Conservation (phyloP, 2,329 filamentous ascomycete species). For the Emergomyces pasteurianus region DNA sequence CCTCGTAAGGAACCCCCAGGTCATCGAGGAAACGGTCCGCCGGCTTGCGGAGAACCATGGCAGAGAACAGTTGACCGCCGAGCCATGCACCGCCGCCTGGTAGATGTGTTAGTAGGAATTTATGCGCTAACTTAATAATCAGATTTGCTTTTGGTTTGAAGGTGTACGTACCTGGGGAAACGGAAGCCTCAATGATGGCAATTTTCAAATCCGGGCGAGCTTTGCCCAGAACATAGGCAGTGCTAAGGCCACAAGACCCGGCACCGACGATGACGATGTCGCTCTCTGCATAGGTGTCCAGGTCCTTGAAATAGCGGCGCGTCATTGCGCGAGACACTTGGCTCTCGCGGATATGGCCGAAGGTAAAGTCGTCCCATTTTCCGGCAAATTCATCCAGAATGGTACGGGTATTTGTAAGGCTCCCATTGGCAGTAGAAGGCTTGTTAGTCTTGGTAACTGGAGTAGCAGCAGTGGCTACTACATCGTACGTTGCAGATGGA, state of each 20-base stretch:
- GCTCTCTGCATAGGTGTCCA: slow-evolving; percentile 80
- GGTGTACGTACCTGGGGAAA: slow-evolving; percentile 52
- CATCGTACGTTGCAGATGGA: slow-evolving; percentile 54
- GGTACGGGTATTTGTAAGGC: slow-evolving; percentile 36
- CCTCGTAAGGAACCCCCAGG: slow-evolving; percentile 72
- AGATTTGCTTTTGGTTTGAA: background rate
- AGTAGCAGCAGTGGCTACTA: slow-evolving; percentile 28
- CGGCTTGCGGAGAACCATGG: slow-evolving; percentile 91
- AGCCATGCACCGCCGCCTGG: slow-evolving; percentile 79
- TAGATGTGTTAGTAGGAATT: background rate
- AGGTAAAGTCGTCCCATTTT: slow-evolving; percentile 72
- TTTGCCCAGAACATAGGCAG: slow-evolving; percentile 73
- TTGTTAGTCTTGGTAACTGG: slow-evolving; percentile 32
- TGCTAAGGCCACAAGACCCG: slow-evolving; percentile 74
- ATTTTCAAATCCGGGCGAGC: slow-evolving; percentile 83
- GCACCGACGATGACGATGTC: slow-evolving; percentile 91
- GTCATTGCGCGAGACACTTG: slow-evolving; percentile 92
- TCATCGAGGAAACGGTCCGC: slow-evolving; percentile 75
- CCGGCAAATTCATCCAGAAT: slow-evolving; percentile 54
- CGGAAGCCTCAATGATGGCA: slow-evolving; percentile 77
- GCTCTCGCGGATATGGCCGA: slow-evolving; percentile 78
- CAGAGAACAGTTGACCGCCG: slow-evolving; percentile 85
- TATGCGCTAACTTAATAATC: background rate
- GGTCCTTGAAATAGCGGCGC: slow-evolving; percentile 79
- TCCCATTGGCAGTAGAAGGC: slow-evolving; percentile 18